Evolutionary conservation across 257 asterid species (phyloP).

Genomic region (Capsicum pubescens): DNA sequence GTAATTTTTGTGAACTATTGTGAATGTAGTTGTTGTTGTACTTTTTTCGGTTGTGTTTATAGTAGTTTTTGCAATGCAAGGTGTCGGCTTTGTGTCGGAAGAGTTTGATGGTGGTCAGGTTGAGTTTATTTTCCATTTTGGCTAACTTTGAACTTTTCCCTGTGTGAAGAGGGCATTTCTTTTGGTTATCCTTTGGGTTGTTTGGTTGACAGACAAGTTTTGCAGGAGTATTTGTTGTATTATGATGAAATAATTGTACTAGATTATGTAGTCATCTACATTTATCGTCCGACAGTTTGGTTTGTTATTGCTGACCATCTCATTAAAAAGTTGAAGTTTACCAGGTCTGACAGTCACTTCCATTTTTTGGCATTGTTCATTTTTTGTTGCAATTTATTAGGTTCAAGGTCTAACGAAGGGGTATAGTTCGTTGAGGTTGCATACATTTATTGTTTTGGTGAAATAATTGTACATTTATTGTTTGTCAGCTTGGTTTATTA

Average conservation of each 20-base stretch:
- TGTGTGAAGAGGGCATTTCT: not conserved
- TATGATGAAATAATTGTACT: not conserved
- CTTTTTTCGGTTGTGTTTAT: too few relatives aligned
- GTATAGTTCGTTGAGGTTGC: too few relatives aligned
- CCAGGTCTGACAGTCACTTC: not conserved
- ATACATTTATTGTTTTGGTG: not conserved
- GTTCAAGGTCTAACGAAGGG: too few relatives aligned
- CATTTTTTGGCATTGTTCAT: conserved; percentile 15
- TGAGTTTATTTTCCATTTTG: not conserved
- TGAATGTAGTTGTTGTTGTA: not conserved
- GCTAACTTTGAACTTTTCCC: not conserved
- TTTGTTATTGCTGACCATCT: not conserved
- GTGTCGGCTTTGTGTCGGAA: not conserved
- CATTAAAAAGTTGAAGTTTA: not conserved
- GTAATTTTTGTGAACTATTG: not conserved
- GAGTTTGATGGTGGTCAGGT: not conserved
- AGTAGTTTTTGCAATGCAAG: not conserved
- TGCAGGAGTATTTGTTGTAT: not conserved
- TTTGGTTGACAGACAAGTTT: conserved; percentile 16
- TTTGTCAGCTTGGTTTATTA: not conserved
- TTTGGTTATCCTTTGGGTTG: not conserved
- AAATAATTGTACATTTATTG: not conserved
- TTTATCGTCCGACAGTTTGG: not conserved
- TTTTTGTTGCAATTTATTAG: not conserved
- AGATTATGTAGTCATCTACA: not conserved